Evolutionary conservation across 2,329 filamentous ascomycete species (phyloP).

Genomic region (Botrytis byssoidea): DNA sequence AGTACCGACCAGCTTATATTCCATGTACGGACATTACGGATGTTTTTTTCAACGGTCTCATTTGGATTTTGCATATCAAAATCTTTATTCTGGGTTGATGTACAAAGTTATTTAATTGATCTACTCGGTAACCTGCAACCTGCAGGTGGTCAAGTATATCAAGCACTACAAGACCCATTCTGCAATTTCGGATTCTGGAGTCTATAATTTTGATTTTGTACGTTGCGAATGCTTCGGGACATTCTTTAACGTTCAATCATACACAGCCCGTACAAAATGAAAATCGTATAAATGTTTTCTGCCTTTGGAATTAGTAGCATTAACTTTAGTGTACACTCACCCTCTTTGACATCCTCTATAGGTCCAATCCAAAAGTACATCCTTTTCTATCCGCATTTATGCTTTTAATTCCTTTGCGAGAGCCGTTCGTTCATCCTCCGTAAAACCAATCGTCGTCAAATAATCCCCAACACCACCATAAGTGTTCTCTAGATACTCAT

Average conservation of each 20-base stretch:
- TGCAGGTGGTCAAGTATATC: background rate
- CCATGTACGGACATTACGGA: background rate
- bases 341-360: background rate
- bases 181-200: background rate
- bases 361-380: background rate
- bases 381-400: background rate
- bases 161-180: background rate
- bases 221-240: background rate
- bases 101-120: background rate
- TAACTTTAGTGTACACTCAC: background rate
- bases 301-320: background rate
- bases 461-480: slow-evolving; percentile 70
- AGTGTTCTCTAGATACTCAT: slow-evolving; percentile 54
- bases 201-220: background rate
- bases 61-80: background rate
- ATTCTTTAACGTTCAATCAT: background rate
- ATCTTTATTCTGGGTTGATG: background rate
- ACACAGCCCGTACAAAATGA: background rate
- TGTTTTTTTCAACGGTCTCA: background rate
- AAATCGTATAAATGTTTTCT: background rate
- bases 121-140: no score
- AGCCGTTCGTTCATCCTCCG: slow-evolving; percentile 34
- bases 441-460: slow-evolving; percentile 61
- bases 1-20: background rate
- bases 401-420: slow-evolving; percentile 19